phyloP scores from a whole-genome alignment of 2,329 filamentous ascomycete genomes.

The Sporothrix luriei region DNA sequence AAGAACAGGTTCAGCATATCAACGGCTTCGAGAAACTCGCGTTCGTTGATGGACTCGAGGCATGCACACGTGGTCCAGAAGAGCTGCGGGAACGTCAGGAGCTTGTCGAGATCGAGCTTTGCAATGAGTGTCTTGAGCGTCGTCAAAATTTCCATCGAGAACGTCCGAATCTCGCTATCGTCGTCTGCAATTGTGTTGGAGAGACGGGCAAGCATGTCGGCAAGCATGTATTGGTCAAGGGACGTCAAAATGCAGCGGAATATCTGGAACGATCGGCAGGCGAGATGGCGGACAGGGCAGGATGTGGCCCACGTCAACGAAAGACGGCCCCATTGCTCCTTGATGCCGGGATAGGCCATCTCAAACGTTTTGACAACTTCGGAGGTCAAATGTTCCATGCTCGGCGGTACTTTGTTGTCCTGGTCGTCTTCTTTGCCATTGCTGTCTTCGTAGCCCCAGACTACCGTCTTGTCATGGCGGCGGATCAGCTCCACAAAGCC shows the following conservation, averaged over 20 bases:
- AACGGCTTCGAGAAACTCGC: conserved; percentile 87
- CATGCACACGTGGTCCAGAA: conserved; percentile 99
- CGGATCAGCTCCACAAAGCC: conserved; percentile 85
- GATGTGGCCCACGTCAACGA: conserved; percentile 95
- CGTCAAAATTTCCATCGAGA: conserved; percentile 96
- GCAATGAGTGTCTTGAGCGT: conserved; percentile 89
- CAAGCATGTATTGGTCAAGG: conserved; percentile 89
- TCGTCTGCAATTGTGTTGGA: conserved; percentile 98
- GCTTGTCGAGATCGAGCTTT: conserved; percentile 75
- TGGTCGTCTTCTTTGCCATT: conserved; percentile 75
- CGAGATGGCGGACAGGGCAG: conserved; percentile 90
- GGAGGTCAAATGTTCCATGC: conserved; percentile 82
- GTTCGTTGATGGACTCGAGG: conserved; percentile 93
- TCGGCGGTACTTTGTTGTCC: conserved; percentile 77
- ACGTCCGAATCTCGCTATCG: conserved; percentile 90
- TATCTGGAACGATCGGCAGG: conserved; percentile 95
- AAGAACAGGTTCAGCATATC: conserved; percentile 89
- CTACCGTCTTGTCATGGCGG: conserved; percentile 77
- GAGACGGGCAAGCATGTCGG: conserved; percentile 91
- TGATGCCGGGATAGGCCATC: conserved; percentile 79
- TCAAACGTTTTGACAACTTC: conserved; percentile 86
- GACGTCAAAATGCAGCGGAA: conserved; percentile 92
- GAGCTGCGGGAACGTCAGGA: conserved; percentile 88
- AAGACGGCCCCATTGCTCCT: conserved; percentile 86
- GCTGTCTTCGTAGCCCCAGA: conserved; percentile 94